These are phyloP conservation scores for Termitomyces sp. DNA, from an alignment of 768 basidiomycete species.

Conservation along the genomic window DNA sequence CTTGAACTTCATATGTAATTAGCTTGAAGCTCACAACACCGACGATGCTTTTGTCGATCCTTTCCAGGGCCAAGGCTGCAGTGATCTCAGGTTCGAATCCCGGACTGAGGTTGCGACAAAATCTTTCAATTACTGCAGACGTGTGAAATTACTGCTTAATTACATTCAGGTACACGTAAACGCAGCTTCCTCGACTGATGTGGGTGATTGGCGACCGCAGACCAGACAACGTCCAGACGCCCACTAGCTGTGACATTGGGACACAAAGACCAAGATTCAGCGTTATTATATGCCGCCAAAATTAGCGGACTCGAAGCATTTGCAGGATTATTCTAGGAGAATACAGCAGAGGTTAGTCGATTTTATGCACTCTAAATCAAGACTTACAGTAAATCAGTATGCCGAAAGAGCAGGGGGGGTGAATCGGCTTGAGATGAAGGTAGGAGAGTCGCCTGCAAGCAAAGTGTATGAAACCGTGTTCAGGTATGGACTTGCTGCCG, in stretches of 20 bases:
- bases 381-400: constrained; percentile 12
- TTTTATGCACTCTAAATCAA: background rate
- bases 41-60: no score
- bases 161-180: background rate
- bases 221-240: constrained; percentile 3
- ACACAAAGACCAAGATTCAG: constrained; percentile 6
- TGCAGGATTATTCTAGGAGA: constrained; percentile 3
- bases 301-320: constrained; percentile 4
- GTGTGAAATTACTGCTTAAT: background rate
- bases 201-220: background rate
- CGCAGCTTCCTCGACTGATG: background rate
- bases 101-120: no score
- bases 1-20: no score
- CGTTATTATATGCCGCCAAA: background rate
- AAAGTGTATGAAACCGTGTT: constrained; percentile 10
- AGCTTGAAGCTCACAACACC: no score
- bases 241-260: constrained; percentile 1
- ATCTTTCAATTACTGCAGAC: background rate
- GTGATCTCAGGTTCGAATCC: no score
- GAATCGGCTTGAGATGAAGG: constrained; percentile 10
- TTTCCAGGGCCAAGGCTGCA: no score
- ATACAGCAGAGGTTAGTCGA: background rate
- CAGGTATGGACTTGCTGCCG: background rate
- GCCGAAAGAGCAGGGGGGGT: constrained; percentile 3
- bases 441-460: constrained; percentile 9